phyloP scores from a whole-genome alignment of 345 rosid genomes.

The Geranium brycei region DNA sequence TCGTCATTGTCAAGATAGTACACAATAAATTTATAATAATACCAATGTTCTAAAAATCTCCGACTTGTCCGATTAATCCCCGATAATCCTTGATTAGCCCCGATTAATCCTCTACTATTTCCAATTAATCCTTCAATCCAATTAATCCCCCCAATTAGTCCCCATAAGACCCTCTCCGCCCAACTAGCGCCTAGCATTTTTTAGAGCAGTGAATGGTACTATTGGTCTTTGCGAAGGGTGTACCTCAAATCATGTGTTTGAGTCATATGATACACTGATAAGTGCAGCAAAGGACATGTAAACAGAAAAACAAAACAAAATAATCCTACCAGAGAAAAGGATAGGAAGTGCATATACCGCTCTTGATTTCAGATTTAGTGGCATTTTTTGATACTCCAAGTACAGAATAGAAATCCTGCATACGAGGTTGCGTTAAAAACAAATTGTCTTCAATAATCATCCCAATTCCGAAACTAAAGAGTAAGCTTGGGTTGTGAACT shows the following conservation, averaged over 20 bases:
- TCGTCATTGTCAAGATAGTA: not conserved
- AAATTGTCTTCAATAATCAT: not conserved
- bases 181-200: too few species aligned
- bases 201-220: too few species aligned
- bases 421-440: not conserved
- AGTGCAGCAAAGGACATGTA: not conserved
- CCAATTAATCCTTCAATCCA: too few species aligned
- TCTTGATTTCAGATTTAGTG: constrained; percentile 90
- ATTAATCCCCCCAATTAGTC: too few species aligned
- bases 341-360: constrained; percentile 33
- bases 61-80: too few species aligned
- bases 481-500: constrained; percentile 23
- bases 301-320: not conserved
- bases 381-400: constrained; percentile 87
- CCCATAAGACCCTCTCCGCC: too few species aligned
- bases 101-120: too few species aligned
- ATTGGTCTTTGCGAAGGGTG: too few species aligned
- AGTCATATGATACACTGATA: not conserved
- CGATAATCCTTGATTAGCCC: too few species aligned
- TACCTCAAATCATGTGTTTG: not conserved
- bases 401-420: constrained; percentile 81
- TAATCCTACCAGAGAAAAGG: not conserved
- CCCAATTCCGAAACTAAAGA: constrained; percentile 1
- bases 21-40: too few species aligned
- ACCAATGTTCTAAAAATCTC: too few species aligned